Evolutionary conservation across 345 rosid genomes (phyloP), one percentile per base, ranked within the genome.

Genomic region (Sapria himalayana): DNA sequence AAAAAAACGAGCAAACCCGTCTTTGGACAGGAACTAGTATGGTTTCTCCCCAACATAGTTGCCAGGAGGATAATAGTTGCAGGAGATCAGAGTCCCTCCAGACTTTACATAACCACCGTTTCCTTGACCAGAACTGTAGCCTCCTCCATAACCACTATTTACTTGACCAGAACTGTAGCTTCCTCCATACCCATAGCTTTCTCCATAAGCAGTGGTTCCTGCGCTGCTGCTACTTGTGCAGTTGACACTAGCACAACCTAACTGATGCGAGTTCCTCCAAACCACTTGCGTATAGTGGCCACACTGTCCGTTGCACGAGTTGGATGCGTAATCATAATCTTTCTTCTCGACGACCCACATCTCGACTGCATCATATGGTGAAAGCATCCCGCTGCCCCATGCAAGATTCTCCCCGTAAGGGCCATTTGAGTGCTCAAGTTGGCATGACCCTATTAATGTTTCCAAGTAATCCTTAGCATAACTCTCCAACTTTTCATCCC

Each of bases 251-350:
- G 79, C 82, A 52, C 93, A 80, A 6, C 93, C 86, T 0, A 80
- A 37, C 6, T 57, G 54, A 40, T 55, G 58, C 1, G 82, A 57
- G 40, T 55, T 42, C 17, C 69, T 58, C 86, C 86, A 76, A 25
- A 80, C 86, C 19, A 73, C 65, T 48, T 79, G 81, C 2, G 92
- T 76, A 41, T 79, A 79, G 44, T 79, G 92, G 12, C 69, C 67
- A 53, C 92, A 80, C 31, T 47, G 50, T 16, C 59, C 22, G 4
- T 67, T 68, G 43, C 92, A 78, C 3, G 59, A 45, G 48, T 73
- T 78, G 13, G 84, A 44, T 39, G 31, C 33, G 43, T 67, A 54
- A 35, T 73, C 51, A 27, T 79, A 84, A 33, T 44, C 1, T 3
- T 41, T 46, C 62, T 66, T 64, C 64, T 75, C 92, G 20, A 37